Percentiles rank a stretch among this genome's conserved stretches.
These are phyloP conservation scores for Ceratopteris richardii DNA, from an alignment of 75 land plant species.

Conservation along the genomic window DNA sequence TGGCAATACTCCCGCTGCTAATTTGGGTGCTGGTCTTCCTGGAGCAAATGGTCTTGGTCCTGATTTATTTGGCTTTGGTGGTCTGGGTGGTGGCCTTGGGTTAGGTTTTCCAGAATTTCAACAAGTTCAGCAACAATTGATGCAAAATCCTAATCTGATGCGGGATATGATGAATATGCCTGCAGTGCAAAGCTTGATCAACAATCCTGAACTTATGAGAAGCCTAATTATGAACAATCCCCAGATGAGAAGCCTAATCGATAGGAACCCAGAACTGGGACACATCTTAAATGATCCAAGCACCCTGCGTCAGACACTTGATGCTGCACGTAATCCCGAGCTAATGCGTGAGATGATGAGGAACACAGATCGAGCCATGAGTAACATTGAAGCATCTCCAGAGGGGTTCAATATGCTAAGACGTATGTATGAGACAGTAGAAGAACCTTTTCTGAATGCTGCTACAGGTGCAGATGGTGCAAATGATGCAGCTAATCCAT, in stretches of 20 bases:
- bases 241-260: slow-evolving; percentile 84
- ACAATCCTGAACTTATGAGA: slow-evolving; percentile 84
- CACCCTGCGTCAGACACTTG: slow-evolving; percentile 77
- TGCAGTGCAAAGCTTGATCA: slow-evolving; percentile 81
- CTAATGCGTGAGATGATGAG: slow-evolving; percentile 96
- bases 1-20: slow-evolving; percentile 21
- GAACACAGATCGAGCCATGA: slow-evolving; percentile 92
- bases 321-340: slow-evolving; percentile 90
- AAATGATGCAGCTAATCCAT: slow-evolving; percentile 50
- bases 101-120: slow-evolving; percentile 65
- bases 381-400: slow-evolving; percentile 93
- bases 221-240: slow-evolving; percentile 85
- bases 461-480: slow-evolving; percentile 57
- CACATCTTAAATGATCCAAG: slow-evolving; percentile 86
- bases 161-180: slow-evolving; percentile 92
- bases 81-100: slow-evolving; percentile 30
- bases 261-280: slow-evolving; percentile 82
- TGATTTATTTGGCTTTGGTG: slow-evolving; percentile 39
- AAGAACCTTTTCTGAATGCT: slow-evolving; percentile 87
- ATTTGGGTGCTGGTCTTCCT: slow-evolving; percentile 28
- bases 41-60: slow-evolving; percentile 38
- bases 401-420: slow-evolving; percentile 96
- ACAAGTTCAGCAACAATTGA: slow-evolving; percentile 84
- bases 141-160: slow-evolving; percentile 91
- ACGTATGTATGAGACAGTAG: slow-evolving; percentile 94